Evolutionary conservation across 108 stramenopile genomes (phyloP), one percentile per base, ranked within the genome.

Genomic region (Epithemia pelagica): DNA sequence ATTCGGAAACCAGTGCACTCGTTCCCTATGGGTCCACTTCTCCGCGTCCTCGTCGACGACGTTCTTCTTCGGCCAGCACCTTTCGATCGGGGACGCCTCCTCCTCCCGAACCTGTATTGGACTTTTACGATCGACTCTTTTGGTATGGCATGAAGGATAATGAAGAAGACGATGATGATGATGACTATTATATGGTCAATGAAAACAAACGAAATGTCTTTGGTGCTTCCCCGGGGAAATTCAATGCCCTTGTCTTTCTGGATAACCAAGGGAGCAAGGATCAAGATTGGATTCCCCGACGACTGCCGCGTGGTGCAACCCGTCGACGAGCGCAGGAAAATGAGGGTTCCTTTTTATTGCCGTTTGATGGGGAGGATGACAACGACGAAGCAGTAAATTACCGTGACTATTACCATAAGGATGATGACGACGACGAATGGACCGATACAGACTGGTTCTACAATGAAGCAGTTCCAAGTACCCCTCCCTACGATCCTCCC

Each of bases 181-280:
- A 54, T 52, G 66, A 26, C 5, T 30, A 21, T 5, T 25, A n/a
- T 66, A 62, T 80, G 25, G 10, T 10, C 5, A 5, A 46, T 5
- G 37, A 46, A 46, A 5, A 46, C 15, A 87, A 92, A 62, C 83
- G 82, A 28, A 89, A 86, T 51, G 81, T 89, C 66, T 92, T 92
- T 71, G 90, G 90, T 22, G 90, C 87, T 2, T 89, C 90, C 52
- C 79, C 82, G 28, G 91, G 91, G 1, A 92, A 88, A 61, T 92
- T 92, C 64, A 86, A 89, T 66, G 91, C 83, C 8, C 52, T 90
- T 32, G 72, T 71, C 21, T 78, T 76, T 32, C 63, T 86, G 2
- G 62, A 78, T 24, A 73, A 80, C 62, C 56, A 74, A 33, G 77
- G 72, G 28, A 68, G 67, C 57, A 54, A n/a, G n/a, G n/a, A n/a